These are phyloP conservation scores for Coemansia sp. DNA, from an alignment of 192 early-diverging fungal species.

Conservation along the genomic window DNA sequence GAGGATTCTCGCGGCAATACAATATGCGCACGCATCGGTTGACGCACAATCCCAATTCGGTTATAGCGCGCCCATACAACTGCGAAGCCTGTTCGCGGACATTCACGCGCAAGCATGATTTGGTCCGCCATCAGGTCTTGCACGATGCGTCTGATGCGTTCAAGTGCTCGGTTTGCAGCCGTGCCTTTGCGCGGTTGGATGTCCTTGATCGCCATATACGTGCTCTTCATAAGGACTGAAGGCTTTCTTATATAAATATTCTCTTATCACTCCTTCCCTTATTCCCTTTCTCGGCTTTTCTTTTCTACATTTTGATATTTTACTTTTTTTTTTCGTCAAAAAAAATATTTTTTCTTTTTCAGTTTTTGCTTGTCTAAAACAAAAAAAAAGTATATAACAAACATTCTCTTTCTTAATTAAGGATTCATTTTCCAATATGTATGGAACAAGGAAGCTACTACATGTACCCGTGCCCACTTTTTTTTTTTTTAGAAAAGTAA, in stretches of 20 bases:
- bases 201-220: slow-evolving; percentile 54
- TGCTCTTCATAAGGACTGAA: slow-evolving; percentile 38
- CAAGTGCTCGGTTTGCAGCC: slow-evolving; percentile 57
- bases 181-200: slow-evolving; percentile 58
- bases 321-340: not conserved
- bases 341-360: slow-evolving; percentile 6
- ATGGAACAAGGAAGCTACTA: too few relatives aligned
- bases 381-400: slow-evolving; percentile 15
- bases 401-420: not conserved
- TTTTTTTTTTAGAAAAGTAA: too few relatives aligned
- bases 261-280: not conserved
- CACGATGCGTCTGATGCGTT: slow-evolving; percentile 56
- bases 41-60: slow-evolving; percentile 64
- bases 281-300: too few relatives aligned
- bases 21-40: slow-evolving; percentile 81
- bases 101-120: slow-evolving; percentile 83
- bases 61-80: slow-evolving; percentile 55
- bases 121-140: slow-evolving; percentile 65
- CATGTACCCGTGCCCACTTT: too few relatives aligned
- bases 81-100: slow-evolving; percentile 63
- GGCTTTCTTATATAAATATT: not conserved
- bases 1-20: slow-evolving; percentile 77
- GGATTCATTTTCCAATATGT: too few relatives aligned
- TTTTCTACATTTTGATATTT: not conserved
- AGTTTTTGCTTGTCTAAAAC: not conserved